Percentiles rank a stretch among this genome's conserved stretches.
Conservation (phyloP, 83 land plant genomes). For the Larix sibirica region DNA sequence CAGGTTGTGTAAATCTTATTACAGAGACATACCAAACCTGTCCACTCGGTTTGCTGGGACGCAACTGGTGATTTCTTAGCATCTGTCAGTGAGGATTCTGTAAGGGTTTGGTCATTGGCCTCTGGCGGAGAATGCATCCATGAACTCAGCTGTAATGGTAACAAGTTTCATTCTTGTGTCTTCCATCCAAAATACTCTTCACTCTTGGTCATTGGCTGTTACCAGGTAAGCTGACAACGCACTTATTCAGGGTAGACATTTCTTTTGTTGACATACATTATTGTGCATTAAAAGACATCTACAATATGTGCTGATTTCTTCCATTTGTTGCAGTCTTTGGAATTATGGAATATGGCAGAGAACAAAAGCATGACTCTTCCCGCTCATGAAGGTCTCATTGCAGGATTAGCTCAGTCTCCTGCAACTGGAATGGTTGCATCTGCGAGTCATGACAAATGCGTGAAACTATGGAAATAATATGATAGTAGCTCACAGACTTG, state of each 20-base stretch:
- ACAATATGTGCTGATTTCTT: neutral
- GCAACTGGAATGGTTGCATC: constrained; percentile 83
- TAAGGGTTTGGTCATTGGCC: constrained; percentile 61
- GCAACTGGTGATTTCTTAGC: constrained; percentile 67
- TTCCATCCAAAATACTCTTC: constrained; percentile 68
- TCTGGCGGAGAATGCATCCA: constrained; percentile 59
- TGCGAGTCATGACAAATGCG: constrained; percentile 86
- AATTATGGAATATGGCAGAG: constrained; percentile 86
- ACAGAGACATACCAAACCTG: constrained; percentile 70
- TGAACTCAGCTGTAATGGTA: constrained; percentile 53
- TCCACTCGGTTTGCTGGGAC: constrained; percentile 82
- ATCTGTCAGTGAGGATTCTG: constrained; percentile 84
- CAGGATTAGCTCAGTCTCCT: constrained; percentile 76
- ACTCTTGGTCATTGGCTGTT: constrained; percentile 69
- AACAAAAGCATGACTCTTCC: constrained; percentile 75
- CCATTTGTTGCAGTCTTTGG: constrained; percentile 66
- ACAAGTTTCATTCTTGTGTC: constrained; percentile 77
- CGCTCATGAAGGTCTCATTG: constrained; percentile 84
- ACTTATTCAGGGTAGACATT: too few species aligned
- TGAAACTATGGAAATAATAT: constrained; percentile 73
- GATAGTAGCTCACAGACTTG: too few species aligned
- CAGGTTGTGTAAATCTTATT: too few species aligned
- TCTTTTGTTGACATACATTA: neutral
- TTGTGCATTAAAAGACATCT: too few species aligned
- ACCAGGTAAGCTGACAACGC: constrained; percentile 44